Evolutionary conservation across 371 early-diverging fungal species (phyloP), one percentile per base, ranked within the genome.

Genomic region (Mycotypha africana): DNA sequence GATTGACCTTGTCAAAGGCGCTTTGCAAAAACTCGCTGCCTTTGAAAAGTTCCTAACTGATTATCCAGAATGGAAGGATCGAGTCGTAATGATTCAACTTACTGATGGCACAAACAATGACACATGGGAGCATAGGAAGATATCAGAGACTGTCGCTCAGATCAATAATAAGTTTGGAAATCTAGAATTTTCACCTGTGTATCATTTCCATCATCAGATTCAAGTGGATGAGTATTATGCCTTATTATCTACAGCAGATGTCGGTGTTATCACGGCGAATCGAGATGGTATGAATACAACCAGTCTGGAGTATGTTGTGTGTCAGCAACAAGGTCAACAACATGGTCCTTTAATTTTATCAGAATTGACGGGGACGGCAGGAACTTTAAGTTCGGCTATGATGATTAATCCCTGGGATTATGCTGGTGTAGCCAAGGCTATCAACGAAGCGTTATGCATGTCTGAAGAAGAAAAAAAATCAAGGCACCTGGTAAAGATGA

Each of bases 211-310:
- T 61, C 94, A 97, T 42, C 84, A 89, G 41, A 85, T 99, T n/a
- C 87, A 86, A 23, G 82, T 81, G 21, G 90, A 89, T 50, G 98
- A 99, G 59, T 91, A 98, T 49, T 89, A 89, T 62, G 97, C 97
- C 0, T 70, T 99, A n/a, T 75, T 99, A 33, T 80, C 86, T 11
- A 77, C 92, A 9, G 96, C 97, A 20, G 98, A 99, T 69, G 86
- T 89, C 4, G 92, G 89, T 24, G 60, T 98, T 23, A 91, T 98
- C 48, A 98, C 98, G 7, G 82, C 91, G 30, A 73, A 97, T 9
- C 81, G 97, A 19, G 99, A 99, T 66, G 99, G 99, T 42, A 99
- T 99, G 98, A 99, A 99, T 70, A 89, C 98, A 12, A 97, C 95
- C 1, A 85, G 90, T 28, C 87, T 96, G 49, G 99, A 99, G 65